Evolutionary conservation across 1,139 yeast genomes (phyloP).

Genomic region (Hansenula lynferdii): DNA sequence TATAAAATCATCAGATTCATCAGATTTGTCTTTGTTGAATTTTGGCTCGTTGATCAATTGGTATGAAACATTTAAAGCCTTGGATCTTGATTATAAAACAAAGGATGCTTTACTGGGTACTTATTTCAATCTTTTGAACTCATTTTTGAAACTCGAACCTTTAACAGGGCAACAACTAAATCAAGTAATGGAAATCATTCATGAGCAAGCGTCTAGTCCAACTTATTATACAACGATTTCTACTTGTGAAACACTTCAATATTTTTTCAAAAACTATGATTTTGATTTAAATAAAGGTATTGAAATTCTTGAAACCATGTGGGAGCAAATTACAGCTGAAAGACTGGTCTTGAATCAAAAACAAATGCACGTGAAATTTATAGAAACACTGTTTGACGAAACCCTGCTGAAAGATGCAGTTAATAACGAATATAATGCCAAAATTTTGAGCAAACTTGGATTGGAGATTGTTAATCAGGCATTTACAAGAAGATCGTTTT

Average conservation of each 20-base stretch:
- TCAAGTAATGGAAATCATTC: slow-evolving; percentile 3
- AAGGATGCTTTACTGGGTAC: slow-evolving; percentile 14
- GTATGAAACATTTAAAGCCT: not conserved
- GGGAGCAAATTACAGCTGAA: slow-evolving; percentile 57
- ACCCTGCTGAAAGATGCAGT: slow-evolving; percentile 25
- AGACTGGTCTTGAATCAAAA: slow-evolving; percentile 65
- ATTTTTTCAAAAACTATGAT: slow-evolving; percentile 18
- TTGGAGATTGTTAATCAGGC: slow-evolving; percentile 45
- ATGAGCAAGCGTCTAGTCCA: slow-evolving; percentile 3
- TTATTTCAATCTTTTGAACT: slow-evolving; percentile 7
- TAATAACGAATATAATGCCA: slow-evolving; percentile 25
- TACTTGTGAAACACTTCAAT: slow-evolving; percentile 21
- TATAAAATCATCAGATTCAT: slow-evolving; percentile 14
- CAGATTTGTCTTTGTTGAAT: slow-evolving; percentile 9
- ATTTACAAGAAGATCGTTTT: slow-evolving; percentile 60
- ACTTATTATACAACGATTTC: slow-evolving; percentile 4
- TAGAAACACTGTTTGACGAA: slow-evolving; percentile 39
- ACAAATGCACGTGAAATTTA: slow-evolving; percentile 51
- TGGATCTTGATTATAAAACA: slow-evolving; percentile 10
- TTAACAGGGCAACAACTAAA: slow-evolving; percentile 5
- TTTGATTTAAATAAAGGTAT: slow-evolving; percentile 17
- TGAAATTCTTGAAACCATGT: slow-evolving; percentile 37
- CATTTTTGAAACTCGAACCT: slow-evolving; percentile 12
- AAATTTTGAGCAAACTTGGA: slow-evolving; percentile 34
- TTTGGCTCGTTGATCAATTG: slow-evolving; percentile 8